Evolutionary conservation across 805 yeast species (phyloP).

Genomic region (Kregervanrija delftensis): DNA sequence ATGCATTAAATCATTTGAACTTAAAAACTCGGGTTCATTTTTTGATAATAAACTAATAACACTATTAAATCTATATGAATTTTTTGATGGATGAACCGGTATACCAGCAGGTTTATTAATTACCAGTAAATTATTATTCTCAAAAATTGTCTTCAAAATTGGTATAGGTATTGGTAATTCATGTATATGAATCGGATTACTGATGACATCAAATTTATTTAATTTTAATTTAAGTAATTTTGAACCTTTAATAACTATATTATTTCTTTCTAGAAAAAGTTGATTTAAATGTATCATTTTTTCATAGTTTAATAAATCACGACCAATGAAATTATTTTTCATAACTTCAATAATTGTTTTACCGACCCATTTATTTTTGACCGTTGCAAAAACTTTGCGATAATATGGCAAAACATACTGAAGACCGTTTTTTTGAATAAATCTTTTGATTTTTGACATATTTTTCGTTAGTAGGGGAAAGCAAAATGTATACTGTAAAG

Average conservation of each 20-base stretch:
- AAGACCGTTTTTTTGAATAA: conserved; percentile 6
- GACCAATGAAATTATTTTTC: conserved; percentile 12
- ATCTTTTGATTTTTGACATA: neutral
- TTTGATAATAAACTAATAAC: conserved; percentile 31
- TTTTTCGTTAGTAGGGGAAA: neutral
- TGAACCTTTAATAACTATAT: conserved; percentile 6
- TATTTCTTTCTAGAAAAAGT: conserved; percentile 4
- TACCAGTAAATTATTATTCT: conserved; percentile 34
- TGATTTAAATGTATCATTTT: conserved; percentile 12
- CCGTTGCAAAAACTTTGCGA: conserved; percentile 9
- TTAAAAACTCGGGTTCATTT: neutral
- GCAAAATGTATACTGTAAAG: neutral
- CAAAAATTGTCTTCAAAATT: conserved; percentile 23
- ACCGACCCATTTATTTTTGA: conserved; percentile 11
- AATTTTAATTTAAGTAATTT: conserved; percentile 10
- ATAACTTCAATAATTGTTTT: conserved; percentile 12
- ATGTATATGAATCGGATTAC: conserved; percentile 35
- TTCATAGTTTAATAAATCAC: conserved; percentile 8
- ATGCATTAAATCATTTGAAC: conserved; percentile 14
- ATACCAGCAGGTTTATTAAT: conserved; percentile 47
- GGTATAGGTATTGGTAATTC: conserved; percentile 34
- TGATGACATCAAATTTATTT: conserved; percentile 15
- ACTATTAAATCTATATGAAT: conserved; percentile 33
- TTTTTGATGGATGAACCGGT: conserved; percentile 48
- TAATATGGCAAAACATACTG: conserved; percentile 14